Percentiles rank a stretch among this genome's conserved stretches.
These are phyloP conservation scores for Gautieria morchelliformis DNA, from an alignment of 768 basidiomycete species.

Conservation along the genomic window DNA sequence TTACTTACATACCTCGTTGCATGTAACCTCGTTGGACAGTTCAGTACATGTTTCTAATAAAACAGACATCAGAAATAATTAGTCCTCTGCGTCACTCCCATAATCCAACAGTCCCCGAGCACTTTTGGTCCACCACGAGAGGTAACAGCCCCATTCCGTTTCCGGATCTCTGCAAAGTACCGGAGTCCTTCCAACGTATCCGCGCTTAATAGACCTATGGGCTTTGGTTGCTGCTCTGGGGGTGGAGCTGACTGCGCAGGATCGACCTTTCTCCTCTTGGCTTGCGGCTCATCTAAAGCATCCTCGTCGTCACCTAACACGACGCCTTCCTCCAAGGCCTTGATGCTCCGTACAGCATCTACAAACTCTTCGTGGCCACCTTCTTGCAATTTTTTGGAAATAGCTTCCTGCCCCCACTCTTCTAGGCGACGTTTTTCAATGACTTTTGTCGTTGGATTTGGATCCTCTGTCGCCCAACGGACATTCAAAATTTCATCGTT, in stretches of 20 bases:
- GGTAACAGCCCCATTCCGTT: slow-evolving; percentile 41
- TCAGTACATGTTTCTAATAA: not conserved
- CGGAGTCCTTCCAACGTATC: slow-evolving; percentile 86
- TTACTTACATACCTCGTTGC: not conserved
- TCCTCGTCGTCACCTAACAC: slow-evolving; percentile 28
- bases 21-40: not conserved
- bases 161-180: slow-evolving; percentile 83
- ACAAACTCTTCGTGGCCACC: slow-evolving; percentile 82
- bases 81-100: slow-evolving; percentile 63
- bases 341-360: slow-evolving; percentile 77
- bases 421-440: slow-evolving; percentile 78
- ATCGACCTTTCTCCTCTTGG: slow-evolving; percentile 28
- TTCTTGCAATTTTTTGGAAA: slow-evolving; percentile 38
- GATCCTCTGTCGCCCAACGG: slow-evolving; percentile 98
- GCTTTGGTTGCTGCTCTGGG: slow-evolving; percentile 24
- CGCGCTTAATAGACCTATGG: slow-evolving; percentile 59
- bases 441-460: slow-evolving; percentile 85
- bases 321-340: slow-evolving; percentile 79
- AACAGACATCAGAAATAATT: slow-evolving; percentile 5
- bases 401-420: slow-evolving; percentile 78
- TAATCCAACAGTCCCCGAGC: slow-evolving; percentile 61
- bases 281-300: slow-evolving; percentile 21
- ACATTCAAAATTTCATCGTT: slow-evolving; percentile 97
- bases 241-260: slow-evolving; percentile 18
- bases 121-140: slow-evolving; percentile 22